Base-by-base conservation (phyloP, 805 yeast genomes). In the Candida lessepsii region DNA sequence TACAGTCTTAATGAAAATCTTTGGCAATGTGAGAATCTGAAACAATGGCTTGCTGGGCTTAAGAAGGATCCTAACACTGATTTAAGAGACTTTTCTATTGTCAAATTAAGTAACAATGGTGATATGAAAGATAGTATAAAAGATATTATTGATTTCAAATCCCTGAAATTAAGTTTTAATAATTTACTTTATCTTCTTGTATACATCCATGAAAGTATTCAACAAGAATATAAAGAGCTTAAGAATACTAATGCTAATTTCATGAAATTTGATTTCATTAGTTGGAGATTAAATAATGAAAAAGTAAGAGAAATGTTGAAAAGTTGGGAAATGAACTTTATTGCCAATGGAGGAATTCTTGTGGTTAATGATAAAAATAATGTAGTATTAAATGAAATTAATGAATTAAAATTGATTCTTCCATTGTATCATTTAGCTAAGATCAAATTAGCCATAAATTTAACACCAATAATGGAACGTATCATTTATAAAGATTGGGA, bases 401-500 rank as follows among this genome's bases (percentile, higher is more conserved):
- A 83, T 27, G 78, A 77, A 16, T 61, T 82, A 47, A 81, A 83
- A 55, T 59, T 85, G 48, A 76, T 83, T 16, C 60, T 85, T 41
- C 91, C 93, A 3, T 58, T 85, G 48, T 70, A 79, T 36, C 72
- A 78, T 16, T 76, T 83, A 54, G 83, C 87, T 14, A 81, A 80
- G 53, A 81, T 85, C 34, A 70, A 86, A 46, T 70, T 81, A 44
- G 75, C 83, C 53, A 62, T 83, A 23, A 71, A 78, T 51, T 54
- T 83, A 34, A 75, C 87, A 0, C 81, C 85, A 3, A 71, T 83
- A 5, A 67, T 84, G 54, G 69, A 73, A 40, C 70, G 71, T 31
- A 78, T 83, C 4, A 78, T 88, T 75, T 54, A 64, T 39, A 78
- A 82, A 50, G 82, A 85, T 57, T 84, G 89, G 87, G 65, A 57